Evolutionary conservation across 2,329 filamentous ascomycete species (phyloP).

Genomic region (Polytolypa hystricis): DNA sequence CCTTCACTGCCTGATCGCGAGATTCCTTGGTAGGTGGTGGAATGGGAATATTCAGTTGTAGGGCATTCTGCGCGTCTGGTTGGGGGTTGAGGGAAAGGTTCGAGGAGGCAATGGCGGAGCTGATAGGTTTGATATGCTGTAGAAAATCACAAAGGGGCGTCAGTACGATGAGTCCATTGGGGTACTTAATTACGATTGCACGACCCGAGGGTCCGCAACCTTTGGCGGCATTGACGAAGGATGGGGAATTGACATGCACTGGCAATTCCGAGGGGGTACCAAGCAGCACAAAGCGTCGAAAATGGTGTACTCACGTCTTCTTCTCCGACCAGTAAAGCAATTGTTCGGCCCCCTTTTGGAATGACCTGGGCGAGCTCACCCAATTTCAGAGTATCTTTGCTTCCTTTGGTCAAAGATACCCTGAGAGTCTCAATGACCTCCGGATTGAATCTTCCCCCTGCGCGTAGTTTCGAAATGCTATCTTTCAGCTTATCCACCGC

Average conservation of each 20-base stretch:
- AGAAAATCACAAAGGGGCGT: too few relatives aligned
- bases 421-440: slow-evolving; percentile 49
- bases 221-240: too few relatives aligned
- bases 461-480: slow-evolving; percentile 50
- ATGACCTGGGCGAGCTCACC: slow-evolving; percentile 57
- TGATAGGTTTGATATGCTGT: slow-evolving; percentile 36
- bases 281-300: neutral
- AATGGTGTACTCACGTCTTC: slow-evolving; percentile 45
- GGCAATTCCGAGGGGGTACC: too few relatives aligned
- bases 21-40: slow-evolving; percentile 39
- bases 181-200: too few relatives aligned
- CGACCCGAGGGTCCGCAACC: too few relatives aligned
- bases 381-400: slow-evolving; percentile 42
- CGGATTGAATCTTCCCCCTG: slow-evolving; percentile 52
- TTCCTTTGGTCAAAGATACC: slow-evolving; percentile 44
- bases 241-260: too few relatives aligned
- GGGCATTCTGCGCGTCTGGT: slow-evolving; percentile 31
- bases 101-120: slow-evolving; percentile 31
- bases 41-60: slow-evolving; percentile 36
- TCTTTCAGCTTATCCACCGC: slow-evolving; percentile 47
- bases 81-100: slow-evolving; percentile 34
- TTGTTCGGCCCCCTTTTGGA: slow-evolving; percentile 48
- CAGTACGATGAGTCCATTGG: too few relatives aligned
- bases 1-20: slow-evolving; percentile 28
- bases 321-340: slow-evolving; percentile 55